Evolutionary conservation across 129 eudicot genomes (phyloP).

Genomic region (Deinandra increscens): DNA sequence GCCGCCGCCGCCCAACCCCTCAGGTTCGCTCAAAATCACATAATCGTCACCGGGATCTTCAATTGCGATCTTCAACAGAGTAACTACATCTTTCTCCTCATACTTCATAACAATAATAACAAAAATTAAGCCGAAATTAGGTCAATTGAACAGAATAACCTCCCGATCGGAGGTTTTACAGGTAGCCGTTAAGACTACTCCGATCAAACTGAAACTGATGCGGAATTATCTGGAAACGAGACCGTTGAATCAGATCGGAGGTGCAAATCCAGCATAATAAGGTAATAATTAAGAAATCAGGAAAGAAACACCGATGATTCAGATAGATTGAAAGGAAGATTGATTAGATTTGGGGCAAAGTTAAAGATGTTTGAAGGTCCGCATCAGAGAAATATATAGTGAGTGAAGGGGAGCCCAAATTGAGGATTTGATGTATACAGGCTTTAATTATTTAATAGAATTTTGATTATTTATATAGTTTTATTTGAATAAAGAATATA

Average conservation of each 20-base stretch:
- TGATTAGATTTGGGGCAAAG: conserved; percentile 9
- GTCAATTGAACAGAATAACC: conserved; percentile 5
- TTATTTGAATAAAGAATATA: not conserved
- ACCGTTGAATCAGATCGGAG: not conserved
- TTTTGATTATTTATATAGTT: not conserved
- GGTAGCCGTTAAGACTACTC: conserved; percentile 26
- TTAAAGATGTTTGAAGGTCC: conserved; percentile 20
- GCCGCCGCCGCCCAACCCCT: conserved; percentile 27
- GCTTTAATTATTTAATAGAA: not conserved
- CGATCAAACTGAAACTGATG: conserved; percentile 17
- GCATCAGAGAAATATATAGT: conserved; percentile 11
- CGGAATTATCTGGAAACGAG: not conserved
- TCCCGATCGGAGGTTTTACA: conserved; percentile 16
- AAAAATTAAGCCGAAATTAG: not conserved
- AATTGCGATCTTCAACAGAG: conserved; percentile 30
- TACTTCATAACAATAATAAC: conserved; percentile 20
- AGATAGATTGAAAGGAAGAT: not conserved
- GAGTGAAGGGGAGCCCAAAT: conserved; percentile 18
- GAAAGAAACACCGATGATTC: conserved; percentile 14
- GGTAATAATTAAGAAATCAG: not conserved
- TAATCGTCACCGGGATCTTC: conserved; percentile 54
- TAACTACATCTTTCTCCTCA: conserved; percentile 28
- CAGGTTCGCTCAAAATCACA: conserved; percentile 40
- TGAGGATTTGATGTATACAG: conserved; percentile 20
- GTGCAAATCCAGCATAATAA: not conserved